These are phyloP conservation scores for Diutina siamensis DNA, from an alignment of 1,139 yeast genomes.

Conservation along the genomic window DNA sequence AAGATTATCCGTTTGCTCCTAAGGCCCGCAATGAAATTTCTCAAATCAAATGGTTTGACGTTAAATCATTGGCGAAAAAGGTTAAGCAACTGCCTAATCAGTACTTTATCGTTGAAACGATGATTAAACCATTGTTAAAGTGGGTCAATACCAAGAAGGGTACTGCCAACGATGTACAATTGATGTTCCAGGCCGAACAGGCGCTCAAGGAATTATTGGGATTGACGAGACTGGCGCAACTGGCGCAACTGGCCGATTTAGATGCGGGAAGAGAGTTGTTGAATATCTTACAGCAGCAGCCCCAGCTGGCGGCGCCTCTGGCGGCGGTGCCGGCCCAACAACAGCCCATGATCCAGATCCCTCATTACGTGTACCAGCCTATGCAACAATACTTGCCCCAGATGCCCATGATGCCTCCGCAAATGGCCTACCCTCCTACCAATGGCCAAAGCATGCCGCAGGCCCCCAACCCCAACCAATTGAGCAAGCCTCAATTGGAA, in stretches of 20 bases:
- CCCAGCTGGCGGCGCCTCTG: slow-evolving; percentile 15
- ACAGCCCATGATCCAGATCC: slow-evolving; percentile 7
- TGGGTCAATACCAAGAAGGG: slow-evolving; percentile 45
- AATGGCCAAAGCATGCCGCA: slow-evolving; percentile 6
- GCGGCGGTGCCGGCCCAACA: slow-evolving; percentile 6
- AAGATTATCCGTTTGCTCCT: slow-evolving; percentile 62
- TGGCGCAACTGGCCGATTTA: slow-evolving; percentile 20
- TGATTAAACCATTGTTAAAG: slow-evolving; percentile 46
- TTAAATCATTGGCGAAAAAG: slow-evolving; percentile 24
- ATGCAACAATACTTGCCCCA: slow-evolving; percentile 16
- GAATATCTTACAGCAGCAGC: slow-evolving; percentile 38
- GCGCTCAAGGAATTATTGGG: slow-evolving; percentile 57
- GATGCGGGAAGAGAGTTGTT: slow-evolving; percentile 74
- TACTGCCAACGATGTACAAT: slow-evolving; percentile 41
- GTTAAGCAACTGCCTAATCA: slow-evolving; percentile 31
- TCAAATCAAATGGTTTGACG: slow-evolving; percentile 35
- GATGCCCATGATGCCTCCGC: slow-evolving; percentile 6
- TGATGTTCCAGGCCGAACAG: slow-evolving; percentile 45
- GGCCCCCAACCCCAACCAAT: slow-evolving; percentile 29
- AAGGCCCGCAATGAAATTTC: slow-evolving; percentile 80
- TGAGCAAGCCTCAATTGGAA: slow-evolving; percentile 22
- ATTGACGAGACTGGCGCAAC: slow-evolving; percentile 21
- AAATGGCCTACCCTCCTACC: neutral
- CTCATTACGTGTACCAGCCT: slow-evolving; percentile 8
- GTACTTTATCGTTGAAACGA: slow-evolving; percentile 47